These are phyloP conservation scores for Dictyostelium citrinum DNA, from an alignment of 78 protist species.

Conservation along the genomic window DNA sequence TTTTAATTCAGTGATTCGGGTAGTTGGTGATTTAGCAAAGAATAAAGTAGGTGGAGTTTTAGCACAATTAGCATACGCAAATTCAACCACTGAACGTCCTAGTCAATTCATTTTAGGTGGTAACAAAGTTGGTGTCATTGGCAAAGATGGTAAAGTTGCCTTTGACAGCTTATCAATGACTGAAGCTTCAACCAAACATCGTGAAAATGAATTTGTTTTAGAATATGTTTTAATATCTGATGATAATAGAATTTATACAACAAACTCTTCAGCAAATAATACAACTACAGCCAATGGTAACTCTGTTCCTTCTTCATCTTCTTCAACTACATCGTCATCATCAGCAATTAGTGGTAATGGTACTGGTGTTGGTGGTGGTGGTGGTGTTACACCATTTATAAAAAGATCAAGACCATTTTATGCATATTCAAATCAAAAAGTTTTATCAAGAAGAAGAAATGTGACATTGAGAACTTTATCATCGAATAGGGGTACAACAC, in stretches of 20 bases:
- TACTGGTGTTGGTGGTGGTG: not conserved
- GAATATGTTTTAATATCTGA: slow-evolving; percentile 40
- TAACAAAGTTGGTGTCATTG: slow-evolving; percentile 56
- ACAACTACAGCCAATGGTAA: not conserved
- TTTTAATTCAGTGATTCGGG: slow-evolving; percentile 49
- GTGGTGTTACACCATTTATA: slow-evolving; percentile 1
- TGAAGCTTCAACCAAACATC: slow-evolving; percentile 76
- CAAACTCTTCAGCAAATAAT: not conserved
- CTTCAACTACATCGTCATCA: no score
- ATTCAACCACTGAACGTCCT: slow-evolving; percentile 34
- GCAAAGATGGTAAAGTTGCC: slow-evolving; percentile 70
- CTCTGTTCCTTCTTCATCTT: no score
- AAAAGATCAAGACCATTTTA: slow-evolving; percentile 78
- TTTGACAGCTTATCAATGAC: slow-evolving; percentile 79
- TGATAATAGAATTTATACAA: slow-evolving; percentile 35
- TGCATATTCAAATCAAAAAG: slow-evolving; percentile 79
- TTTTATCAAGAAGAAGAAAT: slow-evolving; percentile 53
- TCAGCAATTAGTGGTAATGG: no score
- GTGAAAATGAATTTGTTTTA: slow-evolving; percentile 70
- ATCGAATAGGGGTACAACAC: slow-evolving; percentile 34
- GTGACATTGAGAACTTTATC: slow-evolving; percentile 55
- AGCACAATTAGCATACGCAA: slow-evolving; percentile 58
- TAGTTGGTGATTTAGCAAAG: slow-evolving; percentile 48
- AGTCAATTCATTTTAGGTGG: slow-evolving; percentile 75
- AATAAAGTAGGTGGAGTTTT: slow-evolving; percentile 45